Base-by-base conservation (phyloP, 2,329 filamentous ascomycete genomes). In the Thielaviopsis populi region DNA sequence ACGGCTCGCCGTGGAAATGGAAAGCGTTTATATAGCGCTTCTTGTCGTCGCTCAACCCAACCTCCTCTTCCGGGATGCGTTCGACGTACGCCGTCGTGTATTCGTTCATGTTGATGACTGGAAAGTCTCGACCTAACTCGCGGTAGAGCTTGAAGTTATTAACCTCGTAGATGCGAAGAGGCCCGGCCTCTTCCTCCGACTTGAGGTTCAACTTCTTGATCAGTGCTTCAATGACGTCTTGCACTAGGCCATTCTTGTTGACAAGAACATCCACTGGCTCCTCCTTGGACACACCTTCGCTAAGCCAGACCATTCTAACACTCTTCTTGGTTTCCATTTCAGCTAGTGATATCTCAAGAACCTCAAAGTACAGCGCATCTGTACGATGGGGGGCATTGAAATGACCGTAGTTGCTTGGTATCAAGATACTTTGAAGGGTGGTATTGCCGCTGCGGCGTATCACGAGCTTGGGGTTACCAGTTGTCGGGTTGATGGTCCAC, bases 301-400 rank as follows among this genome's bases (percentile, higher is more conserved):
- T 88, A 56, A 99, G 78, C 84, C 88, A 92, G 1, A 80, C 88
- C 59, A 99, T 76, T 73, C 89, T 92, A 67, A 97, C 77, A 65
- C 78, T 83, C 77, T 95, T 96, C 78, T 95, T 94, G 64, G 89
- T 94, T 71, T 99, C 94, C 53, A 95, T 80, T 73, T 99, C 95
- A 27, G 89, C 88, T 58, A 99, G 76, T 70, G 90, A 96, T 78
- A 96, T 95, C 67, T 99, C 94, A 48, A 99, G 77, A 33, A 97
- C 83, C 73, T 99, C 94, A 71, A 91, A 99, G 73, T 86, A 97
- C 62, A 99, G 78, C 0, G 87, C 83, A 73, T 97, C 92, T 22
- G 81, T 76, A 63, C 85, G 82, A 71, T 91, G 88, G 40, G 80
- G 84, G 64, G 82, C 81, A 68, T 85, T 88, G 61, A 86, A 80